phyloP scores from a whole-genome alignment of 2,329 filamentous ascomycete species.

The Diaporthe amygdali region DNA sequence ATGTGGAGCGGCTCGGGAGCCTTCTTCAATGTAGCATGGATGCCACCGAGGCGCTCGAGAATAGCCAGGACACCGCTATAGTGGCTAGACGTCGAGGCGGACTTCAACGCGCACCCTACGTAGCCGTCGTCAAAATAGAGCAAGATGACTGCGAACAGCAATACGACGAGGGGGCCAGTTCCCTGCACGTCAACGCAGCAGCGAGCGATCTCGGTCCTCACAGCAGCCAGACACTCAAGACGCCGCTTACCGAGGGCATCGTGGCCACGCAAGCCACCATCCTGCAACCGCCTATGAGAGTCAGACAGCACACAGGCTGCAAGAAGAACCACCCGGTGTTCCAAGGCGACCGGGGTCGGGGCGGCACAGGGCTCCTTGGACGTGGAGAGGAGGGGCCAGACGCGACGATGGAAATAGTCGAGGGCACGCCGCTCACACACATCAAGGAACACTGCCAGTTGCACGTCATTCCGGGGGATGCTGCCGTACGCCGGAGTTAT shows the following conservation, averaged over 20 bases:
- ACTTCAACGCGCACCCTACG: slow-evolving; percentile 38
- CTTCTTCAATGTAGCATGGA: slow-evolving; percentile 30
- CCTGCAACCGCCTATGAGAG: not conserved
- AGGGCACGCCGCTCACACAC: slow-evolving; percentile 37
- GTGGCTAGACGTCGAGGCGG: slow-evolving; percentile 40
- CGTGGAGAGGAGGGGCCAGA: slow-evolving; percentile 39
- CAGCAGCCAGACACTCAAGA: not conserved
- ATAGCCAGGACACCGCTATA: slow-evolving; percentile 43
- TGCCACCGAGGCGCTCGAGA: slow-evolving; percentile 37
- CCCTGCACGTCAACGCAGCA: slow-evolving; percentile 38
- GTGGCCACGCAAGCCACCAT: not conserved
- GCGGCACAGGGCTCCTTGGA: slow-evolving; percentile 35
- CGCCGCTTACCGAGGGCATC: not conserved
- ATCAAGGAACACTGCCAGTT: slow-evolving; percentile 32
- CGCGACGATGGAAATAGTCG: slow-evolving; percentile 39
- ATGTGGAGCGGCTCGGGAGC: slow-evolving; percentile 39
- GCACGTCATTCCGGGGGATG: slow-evolving; percentile 32
- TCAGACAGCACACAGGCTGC: not conserved
- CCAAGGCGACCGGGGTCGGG: slow-evolving; percentile 35
- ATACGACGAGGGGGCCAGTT: slow-evolving; percentile 32
- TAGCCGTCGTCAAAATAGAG: slow-evolving; percentile 48
- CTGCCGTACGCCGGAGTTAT: slow-evolving; percentile 35
- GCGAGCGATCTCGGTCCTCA: slow-evolving; percentile 32
- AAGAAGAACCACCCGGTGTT: slow-evolving; percentile 38
- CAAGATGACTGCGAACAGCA: slow-evolving; percentile 46